Conservation (phyloP, 768 basidiomycete species). For the Suillus occidentalis region DNA sequence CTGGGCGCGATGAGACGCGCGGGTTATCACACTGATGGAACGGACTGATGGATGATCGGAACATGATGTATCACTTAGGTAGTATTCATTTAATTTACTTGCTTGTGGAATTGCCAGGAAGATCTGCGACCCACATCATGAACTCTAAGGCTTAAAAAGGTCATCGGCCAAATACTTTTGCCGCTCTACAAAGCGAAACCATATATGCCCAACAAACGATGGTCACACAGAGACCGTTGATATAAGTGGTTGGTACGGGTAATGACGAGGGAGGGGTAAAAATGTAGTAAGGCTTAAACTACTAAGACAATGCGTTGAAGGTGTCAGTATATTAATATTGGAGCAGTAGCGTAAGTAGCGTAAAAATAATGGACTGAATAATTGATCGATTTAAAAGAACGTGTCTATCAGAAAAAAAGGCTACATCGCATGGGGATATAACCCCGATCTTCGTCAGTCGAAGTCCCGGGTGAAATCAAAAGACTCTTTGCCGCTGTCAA, state of each 20-base stretch:
- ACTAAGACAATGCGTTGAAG: conserved; percentile 17
- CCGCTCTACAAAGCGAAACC: not conserved
- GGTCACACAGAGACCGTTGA: not conserved
- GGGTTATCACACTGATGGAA: conserved; percentile 87
- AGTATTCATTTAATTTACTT: not conserved
- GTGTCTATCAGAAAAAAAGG: conserved; percentile 3
- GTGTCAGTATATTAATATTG: conserved; percentile 7
- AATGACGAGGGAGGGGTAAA: not conserved
- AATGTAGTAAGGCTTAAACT: conserved; percentile 10
- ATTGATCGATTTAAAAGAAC: conserved; percentile 10
- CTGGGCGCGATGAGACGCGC: conserved; percentile 85
- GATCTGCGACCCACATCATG: not conserved
- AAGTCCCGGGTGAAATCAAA: conserved; percentile 38
- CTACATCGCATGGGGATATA: not conserved
- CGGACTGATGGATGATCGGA: conserved; percentile 43
- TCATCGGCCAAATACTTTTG: not conserved
- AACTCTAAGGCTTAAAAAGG: not conserved
- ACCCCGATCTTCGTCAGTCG: conserved; percentile 40
- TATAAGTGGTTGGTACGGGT: not conserved
- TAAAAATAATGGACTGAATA: conserved; percentile 20
- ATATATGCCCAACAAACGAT: not conserved
- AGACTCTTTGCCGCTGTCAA: conserved; percentile 38
- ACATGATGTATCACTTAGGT: not conserved
- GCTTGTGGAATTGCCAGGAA: not conserved
- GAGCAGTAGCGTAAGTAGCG: conserved; percentile 5